These are phyloP conservation scores for Salvia splendens DNA, from an alignment of 257 asterid species.

Conservation along the genomic window DNA sequence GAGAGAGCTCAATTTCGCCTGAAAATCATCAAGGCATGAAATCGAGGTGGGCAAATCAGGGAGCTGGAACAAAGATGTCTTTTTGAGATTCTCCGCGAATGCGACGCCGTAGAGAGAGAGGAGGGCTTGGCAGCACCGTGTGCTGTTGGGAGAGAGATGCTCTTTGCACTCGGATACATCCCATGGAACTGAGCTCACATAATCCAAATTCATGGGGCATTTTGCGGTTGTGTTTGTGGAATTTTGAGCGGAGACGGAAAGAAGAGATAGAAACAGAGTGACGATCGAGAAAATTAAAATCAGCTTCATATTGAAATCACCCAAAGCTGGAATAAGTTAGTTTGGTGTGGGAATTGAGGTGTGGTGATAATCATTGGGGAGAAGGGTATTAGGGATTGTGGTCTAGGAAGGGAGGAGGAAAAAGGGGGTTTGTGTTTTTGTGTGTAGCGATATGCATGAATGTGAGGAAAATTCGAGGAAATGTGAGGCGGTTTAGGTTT, in stretches of 20 bases:
- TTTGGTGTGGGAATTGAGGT: neutral
- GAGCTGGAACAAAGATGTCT: conserved; percentile 54
- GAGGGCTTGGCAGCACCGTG: conserved; percentile 75
- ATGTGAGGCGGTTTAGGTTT: neutral
- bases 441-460: conserved; percentile 10
- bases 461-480: conserved; percentile 34
- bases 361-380: conserved; percentile 11
- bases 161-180: conserved; percentile 54
- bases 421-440: neutral
- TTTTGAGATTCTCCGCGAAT: conserved; percentile 56
- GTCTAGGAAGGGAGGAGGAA: conserved; percentile 26
- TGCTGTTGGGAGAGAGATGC: conserved; percentile 28
- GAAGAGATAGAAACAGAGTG: conserved; percentile 29
- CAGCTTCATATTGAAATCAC: conserved; percentile 33
- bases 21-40: conserved; percentile 72
- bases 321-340: neutral
- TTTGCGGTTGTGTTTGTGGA: conserved; percentile 35
- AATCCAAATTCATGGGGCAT: conserved; percentile 71
- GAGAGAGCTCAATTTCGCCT: conserved; percentile 53
- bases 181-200: conserved; percentile 69
- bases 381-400: conserved; percentile 16
- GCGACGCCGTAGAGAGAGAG: conserved; percentile 68
- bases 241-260: conserved; percentile 31
- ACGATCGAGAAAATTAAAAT: neutral
- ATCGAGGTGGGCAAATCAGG: conserved; percentile 65